Evolutionary conservation across 2,329 filamentous ascomycete species (phyloP), one percentile per base, ranked within the genome.

Genomic region (Pseudocercospora eumusae): DNA sequence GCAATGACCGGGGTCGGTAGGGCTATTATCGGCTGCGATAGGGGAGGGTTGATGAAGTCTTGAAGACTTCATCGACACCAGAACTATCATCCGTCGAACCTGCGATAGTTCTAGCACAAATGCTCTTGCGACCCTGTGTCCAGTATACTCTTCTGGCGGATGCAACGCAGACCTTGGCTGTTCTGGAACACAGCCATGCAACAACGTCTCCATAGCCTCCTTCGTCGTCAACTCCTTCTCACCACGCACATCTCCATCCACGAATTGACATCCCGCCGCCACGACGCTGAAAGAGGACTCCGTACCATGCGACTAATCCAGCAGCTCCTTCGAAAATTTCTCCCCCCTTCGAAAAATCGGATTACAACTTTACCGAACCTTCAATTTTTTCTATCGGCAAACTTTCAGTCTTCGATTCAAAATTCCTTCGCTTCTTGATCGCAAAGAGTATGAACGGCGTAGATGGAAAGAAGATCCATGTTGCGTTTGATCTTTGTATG

Each of bases 341-440:
- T 4, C 11, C 28, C 27, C 7, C 27, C 27, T 31, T 31, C 28
- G 8, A 53, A n/a, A 2, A 54, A 23, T 15, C 55, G 47, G 20
- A 60, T 27, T 13, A 60, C 57, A n/a, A n/a, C n/a, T n/a, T n/a
- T n/a, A n/a, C n/a, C n/a, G n/a, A n/a, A n/a, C n/a, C n/a, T n/a
- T n/a, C n/a, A n/a, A n/a, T n/a, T n/a, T n/a, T n/a, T n/a, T n/a
- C n/a, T n/a, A n/a, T n/a, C n/a, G n/a, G 20, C 60, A 62, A 36
- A 56, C 60, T 49, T 59, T 62, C 2, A 56, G 60, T 45, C 50
- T 11, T 47, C 60, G 20, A 13, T 62, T 62, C 49, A n/a, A n/a
- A n/a, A n/a, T n/a, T n/a, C n/a, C 60, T 57, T 13, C 60, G 44
- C 15, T 55, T 57, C 56, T 62, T 58, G 1, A 49, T n/a, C 28